phyloP scores from a whole-genome alignment of 139 green algal genomes.

The Desmodesmus armatus region DNA sequence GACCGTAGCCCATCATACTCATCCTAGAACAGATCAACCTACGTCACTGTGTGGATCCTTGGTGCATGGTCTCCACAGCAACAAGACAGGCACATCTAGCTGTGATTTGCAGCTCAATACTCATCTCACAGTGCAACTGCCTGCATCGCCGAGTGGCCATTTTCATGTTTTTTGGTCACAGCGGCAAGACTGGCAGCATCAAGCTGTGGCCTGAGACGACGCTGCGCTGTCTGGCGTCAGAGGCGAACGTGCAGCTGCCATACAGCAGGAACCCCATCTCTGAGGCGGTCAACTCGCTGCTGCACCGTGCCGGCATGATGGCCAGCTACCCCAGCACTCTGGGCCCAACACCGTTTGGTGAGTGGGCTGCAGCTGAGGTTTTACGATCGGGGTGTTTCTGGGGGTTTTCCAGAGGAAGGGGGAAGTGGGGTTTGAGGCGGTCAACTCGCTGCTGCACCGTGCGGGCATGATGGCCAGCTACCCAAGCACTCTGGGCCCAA shows the following conservation, averaged over 20 bases:
- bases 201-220: constrained; percentile 40
- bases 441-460: constrained; percentile 10
- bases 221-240: constrained; percentile 23
- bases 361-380: background rate
- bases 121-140: too few relatives aligned
- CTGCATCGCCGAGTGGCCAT: too few relatives aligned
- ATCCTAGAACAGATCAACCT: too few relatives aligned
- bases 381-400: too few relatives aligned
- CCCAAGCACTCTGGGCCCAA: constrained; percentile 1
- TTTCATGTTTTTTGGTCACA: too few relatives aligned
- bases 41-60: too few relatives aligned
- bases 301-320: constrained; percentile 2
- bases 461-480: constrained; percentile 1
- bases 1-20: too few relatives aligned
- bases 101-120: too few relatives aligned
- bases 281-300: constrained; percentile 26
- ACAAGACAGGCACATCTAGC: too few relatives aligned
- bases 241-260: constrained; percentile 34
- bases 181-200: constrained; percentile 45
- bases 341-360: background rate
- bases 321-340: background rate
- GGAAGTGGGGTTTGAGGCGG: constrained; percentile 30
- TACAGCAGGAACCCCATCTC: constrained; percentile 33
- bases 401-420: too few relatives aligned
- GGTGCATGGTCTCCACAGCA: too few relatives aligned